Conservation (phyloP, 2,329 filamentous ascomycete species). For the Talaromyces sp. region DNA sequence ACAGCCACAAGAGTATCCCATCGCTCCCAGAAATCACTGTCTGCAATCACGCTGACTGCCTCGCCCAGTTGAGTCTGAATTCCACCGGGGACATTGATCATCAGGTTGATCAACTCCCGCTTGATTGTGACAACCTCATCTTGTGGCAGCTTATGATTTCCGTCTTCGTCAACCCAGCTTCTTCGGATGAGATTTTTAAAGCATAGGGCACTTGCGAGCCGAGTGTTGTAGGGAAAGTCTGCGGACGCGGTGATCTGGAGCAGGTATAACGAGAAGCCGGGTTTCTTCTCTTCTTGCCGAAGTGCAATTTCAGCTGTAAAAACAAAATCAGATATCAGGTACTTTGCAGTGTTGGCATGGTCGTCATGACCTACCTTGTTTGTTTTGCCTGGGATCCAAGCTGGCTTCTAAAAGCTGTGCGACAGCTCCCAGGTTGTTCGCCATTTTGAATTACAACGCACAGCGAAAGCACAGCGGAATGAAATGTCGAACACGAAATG, state of each 20-base stretch:
- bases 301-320: slow-evolving; percentile 73
- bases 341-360: too few species aligned
- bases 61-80: slow-evolving; percentile 94
- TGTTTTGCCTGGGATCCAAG: slow-evolving; percentile 80
- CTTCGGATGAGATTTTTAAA: slow-evolving; percentile 98
- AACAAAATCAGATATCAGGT: slow-evolving; percentile 1
- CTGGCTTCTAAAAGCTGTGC: slow-evolving; percentile 87
- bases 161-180: slow-evolving; percentile 94
- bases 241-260: slow-evolving; percentile 85
- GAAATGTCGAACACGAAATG: neutral
- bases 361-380: slow-evolving; percentile 67
- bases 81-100: slow-evolving; percentile 84
- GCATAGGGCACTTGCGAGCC: slow-evolving; percentile 82
- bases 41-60: slow-evolving; percentile 93
- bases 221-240: slow-evolving; percentile 69
- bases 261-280: slow-evolving; percentile 81
- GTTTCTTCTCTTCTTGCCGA: slow-evolving; percentile 73
- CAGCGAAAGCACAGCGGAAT: neutral
- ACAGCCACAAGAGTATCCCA: slow-evolving; percentile 95
- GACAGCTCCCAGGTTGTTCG: slow-evolving; percentile 60
- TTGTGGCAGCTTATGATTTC: slow-evolving; percentile 79
- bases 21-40: slow-evolving; percentile 93
- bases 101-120: slow-evolving; percentile 88
- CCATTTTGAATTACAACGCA: slow-evolving; percentile 46
- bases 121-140: slow-evolving; percentile 90